phyloP scores from a whole-genome alignment of 139 green algal genomes.

The Zygnema cylindricum region DNA sequence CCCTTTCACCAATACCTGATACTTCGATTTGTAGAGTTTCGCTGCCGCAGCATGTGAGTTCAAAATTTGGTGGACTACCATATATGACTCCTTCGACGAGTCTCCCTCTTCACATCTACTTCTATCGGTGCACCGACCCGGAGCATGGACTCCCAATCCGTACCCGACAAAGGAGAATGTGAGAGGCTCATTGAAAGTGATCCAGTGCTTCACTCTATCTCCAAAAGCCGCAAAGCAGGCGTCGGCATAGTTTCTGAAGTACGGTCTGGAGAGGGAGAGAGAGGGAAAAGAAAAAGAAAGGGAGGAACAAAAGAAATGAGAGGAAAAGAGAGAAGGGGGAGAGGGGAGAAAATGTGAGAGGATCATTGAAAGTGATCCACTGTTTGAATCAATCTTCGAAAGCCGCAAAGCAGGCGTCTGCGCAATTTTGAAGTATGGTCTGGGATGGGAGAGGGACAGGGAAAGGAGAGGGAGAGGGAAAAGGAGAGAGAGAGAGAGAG shows the following conservation, averaged over 20 bases:
- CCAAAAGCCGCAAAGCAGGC: constrained; percentile 39
- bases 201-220: constrained; percentile 50
- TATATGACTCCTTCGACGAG: constrained; percentile 55
- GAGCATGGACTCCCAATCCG: constrained; percentile 28
- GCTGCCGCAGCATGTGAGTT: constrained; percentile 63
- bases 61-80: constrained; percentile 65
- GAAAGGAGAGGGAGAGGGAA: too few relatives aligned
- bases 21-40: constrained; percentile 57
- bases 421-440: constrained; percentile 19
- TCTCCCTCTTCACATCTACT: constrained; percentile 1
- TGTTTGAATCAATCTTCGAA: constrained; percentile 51
- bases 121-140: constrained; percentile 37
- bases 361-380: constrained; percentile 60
- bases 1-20: constrained; percentile 39
- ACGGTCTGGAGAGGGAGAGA: background rate
- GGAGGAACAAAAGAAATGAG: too few relatives aligned
- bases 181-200: constrained; percentile 60
- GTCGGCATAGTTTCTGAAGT: constrained; percentile 30
- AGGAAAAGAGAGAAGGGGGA: too few relatives aligned
- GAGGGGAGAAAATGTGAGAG: constrained; percentile 27
- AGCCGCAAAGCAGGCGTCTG: constrained; percentile 4
- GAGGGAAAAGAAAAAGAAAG: background rate
- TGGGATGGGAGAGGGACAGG: background rate
- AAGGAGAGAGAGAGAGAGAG: background rate
- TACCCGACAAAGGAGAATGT: constrained; percentile 35